Base-by-base conservation (phyloP, 192 early-diverging fungal genomes). In the Endogone sp. region DNA sequence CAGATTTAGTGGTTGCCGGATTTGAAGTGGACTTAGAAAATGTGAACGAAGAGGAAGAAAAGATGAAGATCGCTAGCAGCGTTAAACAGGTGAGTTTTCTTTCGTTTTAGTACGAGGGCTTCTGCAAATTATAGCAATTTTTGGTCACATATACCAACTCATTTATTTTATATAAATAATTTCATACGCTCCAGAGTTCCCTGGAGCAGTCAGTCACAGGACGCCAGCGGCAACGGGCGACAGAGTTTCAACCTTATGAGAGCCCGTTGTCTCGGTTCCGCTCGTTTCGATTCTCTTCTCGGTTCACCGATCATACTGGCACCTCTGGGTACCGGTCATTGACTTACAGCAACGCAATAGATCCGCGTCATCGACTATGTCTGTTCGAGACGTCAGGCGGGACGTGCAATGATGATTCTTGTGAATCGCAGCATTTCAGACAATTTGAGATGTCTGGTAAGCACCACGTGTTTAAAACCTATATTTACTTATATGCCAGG, bases 401-500 rank as follows among this genome's bases (percentile, higher is more conserved):
- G 3, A 67, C 55, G n/a, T 67, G 65, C 29, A 67, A 67, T 4
- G 65, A 67, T 58, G 65, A 67, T n/a, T 59, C 65, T 2, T 67
- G 65, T 25, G 49, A 26, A 3, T 67, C 65, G 29, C 65, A 58
- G 8, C 65, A 67, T 27, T 67, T 67, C 30, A 28, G 56, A 24
- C 56, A 67, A 16, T 67, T 67, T 27, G 55, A 67, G 6, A 55
- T 67, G 44, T 30, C 65, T 21, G 25, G 37, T 49, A 16, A 16
- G 37, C 16, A 49, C 37, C 37, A 16, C 37, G 0, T 49, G 37
- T 6, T 49, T 49, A 49, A n/a, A n/a, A n/a, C n/a, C n/a, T n/a
- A n/a, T n/a, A n/a, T n/a, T n/a, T n/a, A n/a, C n/a, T 49, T 49
- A 49, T 49, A 11, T 49, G 37, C 37, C 6, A 11, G 37, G 37